Conservation (phyloP, 2,329 filamentous ascomycete genomes). For the Penicillium fuscoglaucum region DNA sequence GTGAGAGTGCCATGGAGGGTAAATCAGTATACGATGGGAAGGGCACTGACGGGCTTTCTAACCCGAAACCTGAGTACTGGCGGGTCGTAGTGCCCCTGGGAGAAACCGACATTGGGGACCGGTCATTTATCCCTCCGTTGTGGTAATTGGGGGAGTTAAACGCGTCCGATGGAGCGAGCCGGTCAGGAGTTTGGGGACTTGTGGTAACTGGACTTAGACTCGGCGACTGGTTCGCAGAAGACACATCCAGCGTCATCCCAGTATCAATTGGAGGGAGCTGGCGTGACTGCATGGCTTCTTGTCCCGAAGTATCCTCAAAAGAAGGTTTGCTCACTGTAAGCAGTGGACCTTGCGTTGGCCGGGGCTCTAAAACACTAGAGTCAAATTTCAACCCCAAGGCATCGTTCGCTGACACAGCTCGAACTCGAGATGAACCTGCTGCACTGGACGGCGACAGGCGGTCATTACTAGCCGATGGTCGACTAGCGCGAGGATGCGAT, state of each 20-base stretch:
- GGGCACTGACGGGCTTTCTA: slow-evolving; percentile 53
- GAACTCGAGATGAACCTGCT: slow-evolving; percentile 35
- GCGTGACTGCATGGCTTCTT: slow-evolving; percentile 16
- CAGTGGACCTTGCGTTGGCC: slow-evolving; percentile 29
- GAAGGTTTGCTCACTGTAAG: slow-evolving; percentile 46
- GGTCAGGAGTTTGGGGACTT: slow-evolving; percentile 36
- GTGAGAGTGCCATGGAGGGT: slow-evolving; percentile 46
- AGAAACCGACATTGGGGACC: slow-evolving; percentile 33
- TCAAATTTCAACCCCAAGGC: slow-evolving; percentile 51
- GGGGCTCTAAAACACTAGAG: slow-evolving; percentile 33
- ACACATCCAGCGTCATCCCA: slow-evolving; percentile 30
- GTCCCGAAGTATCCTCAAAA: slow-evolving; percentile 22
- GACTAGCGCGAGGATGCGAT: slow-evolving; percentile 46
- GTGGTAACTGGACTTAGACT: slow-evolving; percentile 34
- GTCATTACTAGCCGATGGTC: slow-evolving; percentile 21
- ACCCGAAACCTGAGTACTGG: slow-evolving; percentile 10
- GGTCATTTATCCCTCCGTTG: slow-evolving; percentile 20
- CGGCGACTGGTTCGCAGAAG: slow-evolving; percentile 32
- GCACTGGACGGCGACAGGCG: slow-evolving; percentile 29
- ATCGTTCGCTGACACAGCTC: slow-evolving; percentile 63
- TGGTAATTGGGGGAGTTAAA: slow-evolving; percentile 43
- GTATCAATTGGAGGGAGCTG: slow-evolving; percentile 26
- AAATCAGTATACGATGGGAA: slow-evolving; percentile 70
- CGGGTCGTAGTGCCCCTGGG: slow-evolving; percentile 27
- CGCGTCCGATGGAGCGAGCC: slow-evolving; percentile 46